Evolutionary conservation across 176 grass and related monocot species (phyloP).

Genomic region (Hsuehochloa calcarea): DNA sequence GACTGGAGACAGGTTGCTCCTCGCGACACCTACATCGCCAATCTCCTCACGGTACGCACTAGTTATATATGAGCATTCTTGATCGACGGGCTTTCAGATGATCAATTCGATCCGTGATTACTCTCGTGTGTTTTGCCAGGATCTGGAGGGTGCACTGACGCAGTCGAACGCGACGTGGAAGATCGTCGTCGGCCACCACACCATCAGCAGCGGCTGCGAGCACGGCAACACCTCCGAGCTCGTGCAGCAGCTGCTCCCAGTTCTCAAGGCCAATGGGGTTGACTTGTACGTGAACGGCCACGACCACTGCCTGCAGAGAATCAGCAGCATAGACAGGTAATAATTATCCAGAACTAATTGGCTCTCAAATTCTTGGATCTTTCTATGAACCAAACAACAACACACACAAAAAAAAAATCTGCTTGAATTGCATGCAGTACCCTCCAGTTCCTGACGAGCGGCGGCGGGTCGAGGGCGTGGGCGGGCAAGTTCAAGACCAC

Average conservation of each 20-base stretch:
- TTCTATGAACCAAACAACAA: too few species aligned
- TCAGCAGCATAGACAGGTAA: constrained; percentile 68
- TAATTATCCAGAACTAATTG: too few species aligned
- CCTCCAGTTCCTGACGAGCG: constrained; percentile 67
- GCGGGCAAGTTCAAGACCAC: constrained; percentile 51
- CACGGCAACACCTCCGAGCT: constrained; percentile 86
- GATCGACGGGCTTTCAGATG: background rate
- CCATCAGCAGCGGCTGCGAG: constrained; percentile 81
- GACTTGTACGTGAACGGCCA: constrained; percentile 83
- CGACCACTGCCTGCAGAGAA: constrained; percentile 82
- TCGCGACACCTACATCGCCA: constrained; percentile 61
- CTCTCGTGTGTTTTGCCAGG: background rate
- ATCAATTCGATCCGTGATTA: background rate
- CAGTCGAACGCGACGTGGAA: constrained; percentile 71
- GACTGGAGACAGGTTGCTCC: constrained; percentile 85
- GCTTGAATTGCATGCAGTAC: constrained; percentile 22
- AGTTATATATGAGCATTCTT: background rate
- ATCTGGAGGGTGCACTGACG: constrained; percentile 52
- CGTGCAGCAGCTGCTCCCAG: constrained; percentile 53
- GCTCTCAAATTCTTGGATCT: too few species aligned
- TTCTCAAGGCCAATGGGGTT: constrained; percentile 63
- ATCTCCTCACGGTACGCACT: constrained; percentile 40
- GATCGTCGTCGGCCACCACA: constrained; percentile 91
- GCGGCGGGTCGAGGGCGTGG: constrained; percentile 88
- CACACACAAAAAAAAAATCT: too few species aligned